Evolutionary conservation across 169 alveolate genomes (phyloP), one percentile per base, ranked within the genome.

Genomic region (Amoebophrya sp.): DNA sequence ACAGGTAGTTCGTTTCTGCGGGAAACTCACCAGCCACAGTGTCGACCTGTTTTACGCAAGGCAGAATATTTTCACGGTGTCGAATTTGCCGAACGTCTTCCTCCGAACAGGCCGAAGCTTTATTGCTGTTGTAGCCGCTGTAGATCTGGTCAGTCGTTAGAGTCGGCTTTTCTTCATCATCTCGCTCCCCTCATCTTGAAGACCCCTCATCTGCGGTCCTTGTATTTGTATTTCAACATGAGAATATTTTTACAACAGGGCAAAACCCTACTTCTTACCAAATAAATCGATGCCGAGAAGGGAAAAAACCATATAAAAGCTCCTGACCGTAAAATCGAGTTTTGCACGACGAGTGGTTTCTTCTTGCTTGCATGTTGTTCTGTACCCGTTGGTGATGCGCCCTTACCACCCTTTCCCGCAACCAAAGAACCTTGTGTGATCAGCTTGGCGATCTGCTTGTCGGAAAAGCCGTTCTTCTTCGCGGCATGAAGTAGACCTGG

Each of bases 1-100:
- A n/a, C n/a, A n/a, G 94, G 93, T 97, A 97, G 95, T 96, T 96
- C 26, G 98, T 96, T 90, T 94, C 93, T 34, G 97, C 97, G 0
- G 98, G 98, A 91, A 95, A 96, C 92, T 97, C 98, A 14, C 98
- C 98, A 18, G 98, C 97, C 77, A 96, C 78, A 0, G 98, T 97
- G 93, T 97, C 98, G 90, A 97, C 96, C 90, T 96, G 97, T 94
- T 96, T 96, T 54, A 95, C 95, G 41, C 90, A 93, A 1, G 98
- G 98, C 41, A 91, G 91, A 29, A 96, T 94, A 2, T 94, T 94
- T 55, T 94, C 89, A 18, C 89, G 47, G 92, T 92, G 93, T 36
- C 98, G 92, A 91, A 92, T 92, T 41, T 89, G 91, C 91, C 97
- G 93, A 33, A 96, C 96, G 90, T 89, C 95, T 55, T 92, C 94